Base-by-base conservation (phyloP, 1,284 basidiomycete genomes). In the Waitea zeae region DNA sequence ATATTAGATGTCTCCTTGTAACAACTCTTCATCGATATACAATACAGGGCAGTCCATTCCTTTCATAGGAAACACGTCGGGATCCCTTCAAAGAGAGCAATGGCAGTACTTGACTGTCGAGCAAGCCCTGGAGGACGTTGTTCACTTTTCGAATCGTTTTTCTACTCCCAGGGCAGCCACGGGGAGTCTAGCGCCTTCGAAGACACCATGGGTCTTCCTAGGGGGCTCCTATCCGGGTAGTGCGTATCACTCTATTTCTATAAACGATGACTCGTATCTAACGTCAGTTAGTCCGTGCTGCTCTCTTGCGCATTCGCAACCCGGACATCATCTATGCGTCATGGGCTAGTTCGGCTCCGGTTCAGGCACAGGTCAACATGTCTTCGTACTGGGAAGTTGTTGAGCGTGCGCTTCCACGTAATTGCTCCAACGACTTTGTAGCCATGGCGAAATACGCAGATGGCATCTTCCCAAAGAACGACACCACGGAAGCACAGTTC, bases 61-160 rank as follows among this genome's bases (percentile, higher is more conserved):
- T n/a, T n/a, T n/a, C n/a, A n/a, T n/a, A n/a, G n/a, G 64, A n/a
- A n/a, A n/a, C n/a, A n/a, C n/a, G n/a, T n/a, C n/a, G n/a, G n/a
- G 22, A 31, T 4, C 13, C 18, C 18, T 9, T 34, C n/a, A n/a
- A n/a, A n/a, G n/a, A n/a, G n/a, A n/a, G 15, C 58, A 70, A 45
- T 65, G 70, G 57, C 58, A 66, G 36, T 74, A 61, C 46, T 51
- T 75, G 15, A 68, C 58, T 22, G 70, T 67, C 0, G 62, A 65
- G 32, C 70, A 73, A 45, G 66, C 70, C 0, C 53, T 73, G 0
- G 61, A 71, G 44, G 70, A 75, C 39, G 61, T 67, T 27, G 62
- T 68, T 1, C 62, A 61, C 45, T 74, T 74, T 39, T 66, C 69
- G 3, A 56, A 65, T 33, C 56, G 57, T 15, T 62, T 71, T 44